Conservation (phyloP, 2,329 filamentous ascomycete genomes). For the Pestalotiopsis sp. region DNA sequence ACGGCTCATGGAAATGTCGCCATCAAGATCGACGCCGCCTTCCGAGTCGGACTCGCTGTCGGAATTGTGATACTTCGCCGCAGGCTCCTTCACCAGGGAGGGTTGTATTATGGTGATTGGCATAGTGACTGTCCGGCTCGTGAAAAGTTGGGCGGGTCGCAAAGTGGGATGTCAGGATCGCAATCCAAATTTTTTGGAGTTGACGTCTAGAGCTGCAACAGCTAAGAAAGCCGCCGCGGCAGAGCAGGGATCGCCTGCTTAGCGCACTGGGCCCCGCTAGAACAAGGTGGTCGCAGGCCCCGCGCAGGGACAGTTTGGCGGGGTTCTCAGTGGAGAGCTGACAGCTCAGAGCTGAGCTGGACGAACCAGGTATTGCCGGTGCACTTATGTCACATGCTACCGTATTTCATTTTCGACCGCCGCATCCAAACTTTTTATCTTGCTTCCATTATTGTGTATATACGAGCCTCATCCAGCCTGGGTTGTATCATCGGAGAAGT, state of each 20-base stretch:
- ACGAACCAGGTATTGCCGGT: neutral
- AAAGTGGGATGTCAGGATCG: neutral
- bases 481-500: neutral
- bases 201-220: slow-evolving; percentile 3
- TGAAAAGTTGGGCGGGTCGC: neutral
- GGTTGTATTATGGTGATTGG: slow-evolving; percentile 37
- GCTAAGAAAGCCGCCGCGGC: neutral
- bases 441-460: too few species aligned
- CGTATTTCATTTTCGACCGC: neutral
- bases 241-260: neutral
- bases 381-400: slow-evolving; percentile 2
- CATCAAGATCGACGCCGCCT: slow-evolving; percentile 47
- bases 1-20: slow-evolving; percentile 45
- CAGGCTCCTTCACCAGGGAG: slow-evolving; percentile 16
- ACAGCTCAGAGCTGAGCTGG: neutral
- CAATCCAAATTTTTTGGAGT: slow-evolving; percentile 16
- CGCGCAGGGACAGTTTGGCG: neutral
- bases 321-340: slow-evolving; percentile 6
- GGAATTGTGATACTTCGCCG: neutral
- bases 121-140: slow-evolving; percentile 21
- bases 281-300: neutral
- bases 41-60: slow-evolving; percentile 40
- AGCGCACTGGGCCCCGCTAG: slow-evolving; percentile 3
- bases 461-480: neutral
- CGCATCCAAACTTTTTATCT: neutral